phyloP scores from a whole-genome alignment of 768 basidiomycete genomes.

The Phlegmacium glaucopus region DNA sequence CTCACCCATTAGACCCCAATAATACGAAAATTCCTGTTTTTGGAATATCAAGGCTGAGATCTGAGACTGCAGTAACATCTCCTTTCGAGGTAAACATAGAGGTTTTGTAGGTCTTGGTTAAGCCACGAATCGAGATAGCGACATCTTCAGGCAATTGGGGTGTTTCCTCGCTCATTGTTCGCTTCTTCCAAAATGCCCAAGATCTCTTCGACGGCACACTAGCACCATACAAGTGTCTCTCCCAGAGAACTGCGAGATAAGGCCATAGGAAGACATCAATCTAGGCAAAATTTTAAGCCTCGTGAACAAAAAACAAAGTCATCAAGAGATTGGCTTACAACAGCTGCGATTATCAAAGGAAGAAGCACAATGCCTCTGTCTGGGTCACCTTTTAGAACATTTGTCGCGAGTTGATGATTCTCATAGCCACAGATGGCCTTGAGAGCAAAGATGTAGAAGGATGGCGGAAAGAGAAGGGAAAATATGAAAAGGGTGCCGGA shows the following conservation, averaged over 20 bases:
- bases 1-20: slow-evolving; percentile 67
- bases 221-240: slow-evolving; percentile 61
- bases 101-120: slow-evolving; percentile 55
- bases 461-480: slow-evolving; percentile 70
- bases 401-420: slow-evolving; percentile 49
- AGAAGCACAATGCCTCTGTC: slow-evolving; percentile 52
- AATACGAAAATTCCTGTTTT: slow-evolving; percentile 75
- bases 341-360: slow-evolving; percentile 57
- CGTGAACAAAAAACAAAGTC: background rate
- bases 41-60: slow-evolving; percentile 68
- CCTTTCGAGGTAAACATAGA: slow-evolving; percentile 46
- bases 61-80: slow-evolving; percentile 57
- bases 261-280: slow-evolving; percentile 77
- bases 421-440: slow-evolving; percentile 70
- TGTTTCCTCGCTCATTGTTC: slow-evolving; percentile 8
- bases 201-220: slow-evolving; percentile 27
- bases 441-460: slow-evolving; percentile 71
- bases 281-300: slow-evolving; percentile 28
- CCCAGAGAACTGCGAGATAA: slow-evolving; percentile 54
- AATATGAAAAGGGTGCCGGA: slow-evolving; percentile 56
- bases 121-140: slow-evolving; percentile 60
- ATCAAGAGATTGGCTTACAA: slow-evolving; percentile 42
- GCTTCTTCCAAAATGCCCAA: slow-evolving; percentile 32
- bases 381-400: slow-evolving; percentile 57
- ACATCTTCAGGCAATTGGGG: slow-evolving; percentile 31